A percentile compares a stretch with the other conserved stretches of the same genome.
phyloP scores from a whole-genome alignment of 805 yeast genomes.

The Starmera dryadoides region DNA sequence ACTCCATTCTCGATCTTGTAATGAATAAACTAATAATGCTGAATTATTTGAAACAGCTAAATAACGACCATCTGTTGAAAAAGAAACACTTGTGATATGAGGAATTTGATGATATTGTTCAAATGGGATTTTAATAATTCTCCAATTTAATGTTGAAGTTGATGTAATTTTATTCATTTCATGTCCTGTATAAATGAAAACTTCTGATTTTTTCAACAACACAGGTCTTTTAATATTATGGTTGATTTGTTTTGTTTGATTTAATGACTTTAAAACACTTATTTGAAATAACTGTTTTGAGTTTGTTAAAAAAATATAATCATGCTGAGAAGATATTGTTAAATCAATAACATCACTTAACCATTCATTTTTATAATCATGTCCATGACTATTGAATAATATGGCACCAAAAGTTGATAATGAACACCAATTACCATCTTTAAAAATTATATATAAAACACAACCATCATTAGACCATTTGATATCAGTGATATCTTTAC shows the following conservation, averaged over 20 bases:
- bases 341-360: constrained; percentile 6
- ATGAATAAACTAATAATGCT: constrained; percentile 15
- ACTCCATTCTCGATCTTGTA: constrained; percentile 18
- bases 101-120: constrained; percentile 15
- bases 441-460: constrained; percentile 9
- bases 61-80: constrained; percentile 17
- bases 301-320: constrained; percentile 6
- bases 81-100: constrained; percentile 9
- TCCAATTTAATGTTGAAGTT: constrained; percentile 13
- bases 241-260: constrained; percentile 11
- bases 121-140: constrained; percentile 14
- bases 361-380: constrained; percentile 10
- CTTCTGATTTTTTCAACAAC: constrained; percentile 11
- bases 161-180: constrained; percentile 10
- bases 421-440: constrained; percentile 17
- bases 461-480: constrained; percentile 6
- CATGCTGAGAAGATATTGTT: background rate
- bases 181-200: constrained; percentile 20
- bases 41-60: constrained; percentile 16
- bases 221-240: constrained; percentile 18
- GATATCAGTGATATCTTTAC: background rate
- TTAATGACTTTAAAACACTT: constrained; percentile 3
- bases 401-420: constrained; percentile 21
- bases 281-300: background rate
- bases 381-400: constrained; percentile 12